Evolutionary conservation across 2,329 filamentous ascomycete genomes (phyloP).

Genomic region (Chalaropsis ovoidea): DNA sequence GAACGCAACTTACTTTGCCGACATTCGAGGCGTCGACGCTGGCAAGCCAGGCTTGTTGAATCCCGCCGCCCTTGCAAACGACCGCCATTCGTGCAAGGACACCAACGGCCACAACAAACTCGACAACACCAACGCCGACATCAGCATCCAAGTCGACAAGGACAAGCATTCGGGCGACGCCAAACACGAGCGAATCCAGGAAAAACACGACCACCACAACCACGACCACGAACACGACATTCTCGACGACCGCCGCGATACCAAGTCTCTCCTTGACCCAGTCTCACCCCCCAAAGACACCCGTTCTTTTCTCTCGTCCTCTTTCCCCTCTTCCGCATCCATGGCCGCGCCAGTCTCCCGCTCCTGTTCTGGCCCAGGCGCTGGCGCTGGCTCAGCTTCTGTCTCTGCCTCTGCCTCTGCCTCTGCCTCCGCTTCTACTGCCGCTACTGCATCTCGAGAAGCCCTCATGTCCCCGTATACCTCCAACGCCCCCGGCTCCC

Average conservation of each 20-base stretch:
- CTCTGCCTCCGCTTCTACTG: too few species aligned
- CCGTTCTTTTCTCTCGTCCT: constrained; percentile 3
- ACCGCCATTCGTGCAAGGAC: not conserved
- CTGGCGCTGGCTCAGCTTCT: not conserved
- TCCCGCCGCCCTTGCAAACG: not conserved
- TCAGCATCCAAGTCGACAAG: constrained; percentile 2
- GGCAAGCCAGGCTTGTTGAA: constrained; percentile 3
- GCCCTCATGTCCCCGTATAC: not conserved
- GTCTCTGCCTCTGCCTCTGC: not conserved
- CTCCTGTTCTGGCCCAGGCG: not conserved
- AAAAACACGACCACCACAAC: not conserved
- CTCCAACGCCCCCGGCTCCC: not conserved
- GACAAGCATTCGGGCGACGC: not conserved
- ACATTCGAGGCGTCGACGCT: constrained; percentile 17
- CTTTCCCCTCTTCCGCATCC: not conserved
- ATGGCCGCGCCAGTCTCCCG: constrained; percentile 12
- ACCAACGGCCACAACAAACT: not conserved
- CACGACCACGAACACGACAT: not conserved
- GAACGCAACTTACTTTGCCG: constrained; percentile 19
- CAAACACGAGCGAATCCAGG: not conserved
- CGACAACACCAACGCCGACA: not conserved
- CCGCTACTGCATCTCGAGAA: not conserved
- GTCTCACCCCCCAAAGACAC: not conserved
- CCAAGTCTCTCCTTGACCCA: not conserved
- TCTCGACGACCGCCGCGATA: not conserved